Conservation (phyloP, 495 filamentous ascomycete species). For the Letharia lupina region DNA sequence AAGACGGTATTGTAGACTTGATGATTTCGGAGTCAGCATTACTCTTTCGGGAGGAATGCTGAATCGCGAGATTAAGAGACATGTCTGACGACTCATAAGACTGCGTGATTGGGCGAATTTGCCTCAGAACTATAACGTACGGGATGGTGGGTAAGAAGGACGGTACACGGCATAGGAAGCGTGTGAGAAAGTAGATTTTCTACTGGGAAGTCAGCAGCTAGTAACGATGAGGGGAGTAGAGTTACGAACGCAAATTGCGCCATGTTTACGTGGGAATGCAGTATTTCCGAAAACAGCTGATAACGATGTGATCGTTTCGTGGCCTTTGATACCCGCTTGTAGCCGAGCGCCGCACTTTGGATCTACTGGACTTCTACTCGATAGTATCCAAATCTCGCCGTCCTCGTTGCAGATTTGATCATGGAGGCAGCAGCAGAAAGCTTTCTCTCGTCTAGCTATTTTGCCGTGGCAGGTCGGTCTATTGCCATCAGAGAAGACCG, state of each 20-base stretch:
- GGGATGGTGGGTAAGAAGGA: constrained; percentile 48
- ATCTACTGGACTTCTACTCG: not conserved
- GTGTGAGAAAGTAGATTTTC: constrained; percentile 45
- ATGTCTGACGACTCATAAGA: too few relatives aligned
- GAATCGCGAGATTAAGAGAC: too few relatives aligned
- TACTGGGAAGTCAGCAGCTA: constrained; percentile 18
- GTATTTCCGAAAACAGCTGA: not conserved
- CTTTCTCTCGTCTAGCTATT: constrained; percentile 77
- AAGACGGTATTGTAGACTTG: constrained; percentile 30
- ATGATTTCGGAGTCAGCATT: too few relatives aligned
- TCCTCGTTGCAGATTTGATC: not conserved
- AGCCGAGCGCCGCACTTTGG: not conserved
- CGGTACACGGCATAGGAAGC: constrained; percentile 53
- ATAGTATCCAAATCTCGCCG: too few relatives aligned
- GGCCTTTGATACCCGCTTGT: not conserved
- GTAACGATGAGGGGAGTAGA: not conserved
- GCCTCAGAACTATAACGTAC: too few relatives aligned
- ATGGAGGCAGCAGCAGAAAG: constrained; percentile 53
- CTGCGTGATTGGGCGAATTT: too few relatives aligned
- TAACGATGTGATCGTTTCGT: too few relatives aligned
- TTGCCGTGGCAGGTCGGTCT: constrained; percentile 60
- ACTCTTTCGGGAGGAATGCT: too few relatives aligned
- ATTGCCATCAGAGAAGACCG: not conserved
- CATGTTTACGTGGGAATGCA: not conserved
- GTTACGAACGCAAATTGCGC: not conserved